Conservation (phyloP, 2,329 filamentous ascomycete species). For the Amauroascus niger region DNA sequence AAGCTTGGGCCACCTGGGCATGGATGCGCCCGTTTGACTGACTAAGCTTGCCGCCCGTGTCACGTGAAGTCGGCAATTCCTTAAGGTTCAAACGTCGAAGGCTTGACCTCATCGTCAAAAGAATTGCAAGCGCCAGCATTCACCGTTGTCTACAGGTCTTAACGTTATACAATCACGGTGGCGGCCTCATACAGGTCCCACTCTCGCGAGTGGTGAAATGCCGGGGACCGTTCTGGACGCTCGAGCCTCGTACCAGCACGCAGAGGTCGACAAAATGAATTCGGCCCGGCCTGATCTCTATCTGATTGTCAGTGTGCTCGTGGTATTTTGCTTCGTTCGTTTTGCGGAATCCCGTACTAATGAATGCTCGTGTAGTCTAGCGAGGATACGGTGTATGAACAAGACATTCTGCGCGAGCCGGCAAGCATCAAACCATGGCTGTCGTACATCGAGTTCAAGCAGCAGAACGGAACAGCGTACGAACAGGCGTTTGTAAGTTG, state of each 20-base stretch:
- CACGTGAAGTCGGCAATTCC: slow-evolving; percentile 22
- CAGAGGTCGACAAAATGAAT: slow-evolving; percentile 35
- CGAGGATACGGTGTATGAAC: slow-evolving; percentile 91
- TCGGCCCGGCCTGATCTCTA: slow-evolving; percentile 37
- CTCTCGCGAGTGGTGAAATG: slow-evolving; percentile 37
- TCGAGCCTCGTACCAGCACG: slow-evolving; percentile 37
- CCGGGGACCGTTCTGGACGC: slow-evolving; percentile 42
- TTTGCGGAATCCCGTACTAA: slow-evolving; percentile 26
- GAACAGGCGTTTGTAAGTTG: slow-evolving; percentile 66
- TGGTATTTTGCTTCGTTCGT: neutral
- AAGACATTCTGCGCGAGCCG: slow-evolving; percentile 79
- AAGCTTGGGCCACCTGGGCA: slow-evolving; percentile 6
- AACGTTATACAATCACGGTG: slow-evolving; percentile 12
- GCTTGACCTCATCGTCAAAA: slow-evolving; percentile 22
- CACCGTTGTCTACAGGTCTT: slow-evolving; percentile 1
- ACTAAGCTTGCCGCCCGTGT: neutral
- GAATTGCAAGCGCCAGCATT: slow-evolving; percentile 9
- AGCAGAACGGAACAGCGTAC: slow-evolving; percentile 69
- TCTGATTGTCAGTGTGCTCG: slow-evolving; percentile 35
- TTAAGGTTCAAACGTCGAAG: slow-evolving; percentile 22
- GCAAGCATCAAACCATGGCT: slow-evolving; percentile 90
- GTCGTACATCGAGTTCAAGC: slow-evolving; percentile 84
- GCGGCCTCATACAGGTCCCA: slow-evolving; percentile 17
- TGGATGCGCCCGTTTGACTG: neutral
- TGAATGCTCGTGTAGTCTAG: slow-evolving; percentile 50